Percentiles rank a stretch among this genome's conserved stretches.
These are phyloP conservation scores for Taiwanofungus camphoratus DNA, from an alignment of 1,284 basidiomycete species.

Conservation along the genomic window DNA sequence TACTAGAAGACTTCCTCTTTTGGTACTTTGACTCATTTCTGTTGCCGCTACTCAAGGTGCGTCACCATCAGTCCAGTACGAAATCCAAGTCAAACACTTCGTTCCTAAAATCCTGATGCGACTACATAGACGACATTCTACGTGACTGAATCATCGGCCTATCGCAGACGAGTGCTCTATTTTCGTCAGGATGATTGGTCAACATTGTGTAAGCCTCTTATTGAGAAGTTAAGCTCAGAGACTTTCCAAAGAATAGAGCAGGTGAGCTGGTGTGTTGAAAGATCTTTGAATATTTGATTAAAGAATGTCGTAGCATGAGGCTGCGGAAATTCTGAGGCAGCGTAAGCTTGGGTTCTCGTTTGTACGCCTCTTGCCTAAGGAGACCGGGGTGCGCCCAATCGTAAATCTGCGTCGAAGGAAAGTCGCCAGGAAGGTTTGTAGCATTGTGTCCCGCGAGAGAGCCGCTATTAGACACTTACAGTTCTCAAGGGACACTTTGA, in stretches of 20 bases:
- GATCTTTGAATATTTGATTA: not conserved
- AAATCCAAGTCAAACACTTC: too few species aligned
- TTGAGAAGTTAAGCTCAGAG: slow-evolving; percentile 62
- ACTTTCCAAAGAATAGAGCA: slow-evolving; percentile 61
- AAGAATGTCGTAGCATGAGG: slow-evolving; percentile 50
- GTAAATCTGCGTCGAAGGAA: slow-evolving; percentile 81
- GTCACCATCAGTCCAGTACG: slow-evolving; percentile 10
- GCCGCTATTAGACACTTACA: not conserved
- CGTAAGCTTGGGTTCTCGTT: slow-evolving; percentile 79
- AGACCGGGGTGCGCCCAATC: slow-evolving; percentile 90
- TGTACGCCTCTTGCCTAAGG: slow-evolving; percentile 90
- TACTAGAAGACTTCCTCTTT: slow-evolving; percentile 81
- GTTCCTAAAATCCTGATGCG: not conserved
- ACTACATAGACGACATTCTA: slow-evolving; percentile 81
- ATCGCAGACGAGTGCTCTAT: slow-evolving; percentile 84
- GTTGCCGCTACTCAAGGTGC: slow-evolving; percentile 73
- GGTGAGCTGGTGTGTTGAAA: slow-evolving; percentile 29
- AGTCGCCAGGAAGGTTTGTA: slow-evolving; percentile 28
- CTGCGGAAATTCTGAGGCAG: slow-evolving; percentile 57
- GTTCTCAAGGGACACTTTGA: slow-evolving; percentile 3
- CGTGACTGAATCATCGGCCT: slow-evolving; percentile 87
- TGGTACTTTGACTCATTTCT: slow-evolving; percentile 93
- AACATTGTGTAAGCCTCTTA: slow-evolving; percentile 74
- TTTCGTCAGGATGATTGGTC: slow-evolving; percentile 95
- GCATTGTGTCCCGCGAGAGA: not conserved